Conservation (phyloP, 352 stramenopile genomes). For the Phytophthora lateralis region DNA sequence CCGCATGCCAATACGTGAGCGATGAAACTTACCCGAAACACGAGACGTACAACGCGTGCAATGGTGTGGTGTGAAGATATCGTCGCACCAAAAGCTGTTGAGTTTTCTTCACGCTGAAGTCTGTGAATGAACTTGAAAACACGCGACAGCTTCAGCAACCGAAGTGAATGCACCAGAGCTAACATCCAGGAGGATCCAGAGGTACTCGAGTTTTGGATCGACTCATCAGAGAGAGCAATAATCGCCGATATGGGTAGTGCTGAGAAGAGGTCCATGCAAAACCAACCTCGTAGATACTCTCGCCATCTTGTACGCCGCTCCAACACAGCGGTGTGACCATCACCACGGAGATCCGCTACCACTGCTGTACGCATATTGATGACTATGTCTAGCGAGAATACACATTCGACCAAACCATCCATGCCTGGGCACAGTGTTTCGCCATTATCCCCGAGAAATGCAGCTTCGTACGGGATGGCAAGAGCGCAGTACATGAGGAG, state of each 20-base stretch:
- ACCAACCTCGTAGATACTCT: slow-evolving; percentile 73
- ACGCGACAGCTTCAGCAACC: slow-evolving; percentile 85
- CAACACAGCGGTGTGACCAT: slow-evolving; percentile 46
- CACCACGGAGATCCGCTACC: slow-evolving; percentile 35
- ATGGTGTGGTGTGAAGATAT: slow-evolving; percentile 55
- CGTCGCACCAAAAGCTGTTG: slow-evolving; percentile 34
- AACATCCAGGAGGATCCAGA: slow-evolving; percentile 37
- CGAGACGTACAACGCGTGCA: slow-evolving; percentile 57
- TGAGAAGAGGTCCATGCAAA: slow-evolving; percentile 71
- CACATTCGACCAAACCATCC: slow-evolving; percentile 49
- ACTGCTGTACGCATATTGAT: slow-evolving; percentile 61
- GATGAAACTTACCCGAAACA: slow-evolving; percentile 70
- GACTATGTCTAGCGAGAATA: slow-evolving; percentile 62
- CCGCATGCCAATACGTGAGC: slow-evolving; percentile 64
- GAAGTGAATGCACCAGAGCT: slow-evolving; percentile 66
- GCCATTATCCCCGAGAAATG: slow-evolving; percentile 50
- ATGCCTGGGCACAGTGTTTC: slow-evolving; percentile 30
- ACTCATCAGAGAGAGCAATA: slow-evolving; percentile 25
- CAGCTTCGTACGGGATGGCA: slow-evolving; percentile 66
- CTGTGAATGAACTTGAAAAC: slow-evolving; percentile 88
- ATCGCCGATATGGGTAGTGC: slow-evolving; percentile 60
- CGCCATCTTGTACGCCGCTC: slow-evolving; percentile 31
- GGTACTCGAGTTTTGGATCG: slow-evolving; percentile 11
- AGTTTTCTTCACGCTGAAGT: slow-evolving; percentile 55
- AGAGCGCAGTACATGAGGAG: slow-evolving; percentile 62